phyloP scores from a whole-genome alignment of 768 basidiomycete species.

The Hysterangium stoloniferum region DNA sequence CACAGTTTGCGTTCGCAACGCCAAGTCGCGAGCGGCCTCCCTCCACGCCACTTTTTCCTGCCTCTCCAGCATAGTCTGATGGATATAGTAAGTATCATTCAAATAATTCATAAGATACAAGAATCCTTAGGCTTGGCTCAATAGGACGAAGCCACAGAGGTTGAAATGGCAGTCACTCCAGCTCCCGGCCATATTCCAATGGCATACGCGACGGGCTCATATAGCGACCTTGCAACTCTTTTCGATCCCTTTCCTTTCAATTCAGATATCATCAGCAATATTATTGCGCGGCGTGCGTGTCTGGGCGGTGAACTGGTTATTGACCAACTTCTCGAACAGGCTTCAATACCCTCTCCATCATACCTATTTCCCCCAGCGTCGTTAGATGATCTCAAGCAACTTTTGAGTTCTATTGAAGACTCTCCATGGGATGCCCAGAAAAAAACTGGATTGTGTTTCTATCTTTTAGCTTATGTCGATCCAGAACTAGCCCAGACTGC shows the following conservation, averaged over 20 bases:
- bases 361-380: conserved; percentile 63
- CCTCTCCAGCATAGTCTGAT: background rate
- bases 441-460: conserved; percentile 75
- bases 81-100: background rate
- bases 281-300: conserved; percentile 52
- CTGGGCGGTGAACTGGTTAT: conserved; percentile 63
- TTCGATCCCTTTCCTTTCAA: conserved; percentile 10
- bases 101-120: background rate
- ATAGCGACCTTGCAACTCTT: background rate
- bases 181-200: conserved; percentile 1
- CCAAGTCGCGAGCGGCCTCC: too few species aligned
- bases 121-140: background rate
- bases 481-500: conserved; percentile 60
- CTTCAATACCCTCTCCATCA: conserved; percentile 52
- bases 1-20: too few species aligned
- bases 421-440: conserved; percentile 69
- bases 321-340: conserved; percentile 61
- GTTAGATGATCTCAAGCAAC: conserved; percentile 40
- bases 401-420: conserved; percentile 53
- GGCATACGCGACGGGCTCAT: background rate
- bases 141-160: conserved; percentile 1
- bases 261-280: conserved; percentile 17
- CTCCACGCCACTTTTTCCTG: background rate
- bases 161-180: conserved; percentile 6
- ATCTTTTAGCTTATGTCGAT: conserved; percentile 36